These are phyloP conservation scores for Auriscalpium vulgare DNA, from an alignment of 768 basidiomycete genomes.

Conservation along the genomic window DNA sequence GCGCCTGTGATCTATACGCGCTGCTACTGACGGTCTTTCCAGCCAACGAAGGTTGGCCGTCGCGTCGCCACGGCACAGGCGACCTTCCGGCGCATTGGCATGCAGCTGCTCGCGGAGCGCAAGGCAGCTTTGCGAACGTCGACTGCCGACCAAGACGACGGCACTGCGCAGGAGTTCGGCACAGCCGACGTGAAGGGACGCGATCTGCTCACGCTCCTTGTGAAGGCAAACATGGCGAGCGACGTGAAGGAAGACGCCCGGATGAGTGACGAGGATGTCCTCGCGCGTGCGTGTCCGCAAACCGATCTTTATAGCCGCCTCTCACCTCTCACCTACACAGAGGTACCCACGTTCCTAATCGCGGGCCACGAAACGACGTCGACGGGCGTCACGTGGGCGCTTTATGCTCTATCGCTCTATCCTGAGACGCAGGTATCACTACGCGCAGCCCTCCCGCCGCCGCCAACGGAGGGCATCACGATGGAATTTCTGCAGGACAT, in stretches of 20 bases:
- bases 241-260: constrained; percentile 19
- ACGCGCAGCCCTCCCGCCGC: constrained; percentile 23
- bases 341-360: constrained; percentile 25
- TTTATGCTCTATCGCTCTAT: constrained; percentile 23
- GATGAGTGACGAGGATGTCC: constrained; percentile 24
- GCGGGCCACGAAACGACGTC: constrained; percentile 23
- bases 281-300: constrained; percentile 18
- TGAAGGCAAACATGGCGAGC: constrained; percentile 24
- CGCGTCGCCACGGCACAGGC: constrained; percentile 20
- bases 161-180: not conserved
- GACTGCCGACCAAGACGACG: not conserved
- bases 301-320: not conserved
- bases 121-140: constrained; percentile 27
- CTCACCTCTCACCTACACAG: constrained; percentile 2
- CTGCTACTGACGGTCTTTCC: not conserved
- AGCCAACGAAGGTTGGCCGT: not conserved
- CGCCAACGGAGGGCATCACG: constrained; percentile 12
- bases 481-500: constrained; percentile 24
- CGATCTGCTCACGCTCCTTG: constrained; percentile 22
- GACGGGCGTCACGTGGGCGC: constrained; percentile 27
- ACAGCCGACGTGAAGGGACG: constrained; percentile 12
- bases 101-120: constrained; percentile 39
- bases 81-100: constrained; percentile 44
- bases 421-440: constrained; percentile 25
- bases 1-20: too few relatives aligned